These are phyloP conservation scores for Cladosporium austrohemisphaericum DNA, from an alignment of 2,329 filamentous ascomycete species.

Conservation along the genomic window DNA sequence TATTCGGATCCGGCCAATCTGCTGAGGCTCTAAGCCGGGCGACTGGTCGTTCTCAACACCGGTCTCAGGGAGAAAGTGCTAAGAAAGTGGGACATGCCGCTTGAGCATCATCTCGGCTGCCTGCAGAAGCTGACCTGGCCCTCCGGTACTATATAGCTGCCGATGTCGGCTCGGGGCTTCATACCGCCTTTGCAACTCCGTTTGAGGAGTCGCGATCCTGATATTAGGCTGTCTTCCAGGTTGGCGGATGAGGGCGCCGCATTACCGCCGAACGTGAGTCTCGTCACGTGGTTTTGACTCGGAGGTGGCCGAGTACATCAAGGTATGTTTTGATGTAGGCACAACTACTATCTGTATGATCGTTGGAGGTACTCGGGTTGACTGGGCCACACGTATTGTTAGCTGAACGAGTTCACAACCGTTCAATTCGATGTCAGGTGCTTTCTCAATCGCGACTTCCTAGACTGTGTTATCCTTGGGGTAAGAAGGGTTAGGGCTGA, in stretches of 20 bases:
- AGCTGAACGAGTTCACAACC: too few relatives aligned
- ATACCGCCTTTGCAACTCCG: not conserved
- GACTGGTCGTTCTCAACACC: constrained; percentile 3
- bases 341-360: too few relatives aligned
- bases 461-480: too few relatives aligned
- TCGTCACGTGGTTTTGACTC: constrained; percentile 8
- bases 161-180: constrained; percentile 2
- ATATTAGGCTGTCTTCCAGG: constrained; percentile 4
- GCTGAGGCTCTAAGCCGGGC: constrained; percentile 9
- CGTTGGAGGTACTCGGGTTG: too few relatives aligned
- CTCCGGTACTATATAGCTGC: constrained; percentile 2
- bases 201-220: not conserved
- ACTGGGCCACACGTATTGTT: too few relatives aligned
- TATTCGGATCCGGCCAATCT: constrained; percentile 6
- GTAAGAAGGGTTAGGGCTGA: not conserved
- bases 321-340: too few relatives aligned
- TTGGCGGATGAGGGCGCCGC: constrained; percentile 1
- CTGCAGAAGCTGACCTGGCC: constrained; percentile 10
- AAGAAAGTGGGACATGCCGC: not conserved
- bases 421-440: too few relatives aligned
- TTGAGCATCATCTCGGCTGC: constrained; percentile 3
- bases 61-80: not conserved
- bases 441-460: too few relatives aligned
- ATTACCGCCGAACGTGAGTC: constrained; percentile 5
- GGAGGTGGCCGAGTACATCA: constrained; percentile 5